These are phyloP conservation scores for Amyloporia xantha DNA, from an alignment of 768 basidiomycete genomes.

Conservation along the genomic window DNA sequence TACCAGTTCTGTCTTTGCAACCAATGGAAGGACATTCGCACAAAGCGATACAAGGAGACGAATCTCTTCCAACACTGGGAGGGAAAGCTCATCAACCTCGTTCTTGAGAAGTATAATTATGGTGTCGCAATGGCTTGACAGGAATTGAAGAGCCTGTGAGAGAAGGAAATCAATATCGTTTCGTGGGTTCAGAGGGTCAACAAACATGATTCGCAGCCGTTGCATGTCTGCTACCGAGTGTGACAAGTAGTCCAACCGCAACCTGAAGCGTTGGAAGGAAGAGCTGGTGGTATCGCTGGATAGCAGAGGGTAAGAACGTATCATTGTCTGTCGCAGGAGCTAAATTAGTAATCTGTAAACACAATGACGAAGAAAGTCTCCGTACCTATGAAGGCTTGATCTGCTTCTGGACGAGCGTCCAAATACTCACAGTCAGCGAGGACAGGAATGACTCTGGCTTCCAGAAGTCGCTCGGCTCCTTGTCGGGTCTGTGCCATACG, in stretches of 20 bases:
- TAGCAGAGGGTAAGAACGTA: conserved; percentile 81
- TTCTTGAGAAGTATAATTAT: conserved; percentile 78
- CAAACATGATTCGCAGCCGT: conserved; percentile 65
- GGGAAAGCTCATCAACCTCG: conserved; percentile 51
- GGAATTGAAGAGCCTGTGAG: conserved; percentile 67
- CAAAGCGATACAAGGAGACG: conserved; percentile 73
- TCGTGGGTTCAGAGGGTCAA: not conserved
- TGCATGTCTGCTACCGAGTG: conserved; percentile 62
- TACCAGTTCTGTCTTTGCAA: conserved; percentile 76
- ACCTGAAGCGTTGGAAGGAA: conserved; percentile 85
- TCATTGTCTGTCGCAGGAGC: conserved; percentile 52
- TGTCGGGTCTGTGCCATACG: conserved; percentile 75
- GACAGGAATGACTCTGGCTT: conserved; percentile 65
- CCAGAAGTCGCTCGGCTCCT: conserved; percentile 82
- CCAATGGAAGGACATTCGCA: conserved; percentile 57
- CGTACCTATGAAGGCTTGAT: conserved; percentile 77
- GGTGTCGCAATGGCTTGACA: conserved; percentile 78
- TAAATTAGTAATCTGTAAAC: conserved; percentile 2
- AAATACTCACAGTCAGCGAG: conserved; percentile 84
- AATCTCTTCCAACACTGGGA: conserved; percentile 70
- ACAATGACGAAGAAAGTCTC: conserved; percentile 3
- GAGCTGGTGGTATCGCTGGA: conserved; percentile 87
- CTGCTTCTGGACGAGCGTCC: conserved; percentile 76
- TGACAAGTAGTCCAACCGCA: conserved; percentile 67
- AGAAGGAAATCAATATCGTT: not conserved